phyloP scores from a whole-genome alignment of 805 yeast species.

The Hanseniaspora clermontiae region DNA sequence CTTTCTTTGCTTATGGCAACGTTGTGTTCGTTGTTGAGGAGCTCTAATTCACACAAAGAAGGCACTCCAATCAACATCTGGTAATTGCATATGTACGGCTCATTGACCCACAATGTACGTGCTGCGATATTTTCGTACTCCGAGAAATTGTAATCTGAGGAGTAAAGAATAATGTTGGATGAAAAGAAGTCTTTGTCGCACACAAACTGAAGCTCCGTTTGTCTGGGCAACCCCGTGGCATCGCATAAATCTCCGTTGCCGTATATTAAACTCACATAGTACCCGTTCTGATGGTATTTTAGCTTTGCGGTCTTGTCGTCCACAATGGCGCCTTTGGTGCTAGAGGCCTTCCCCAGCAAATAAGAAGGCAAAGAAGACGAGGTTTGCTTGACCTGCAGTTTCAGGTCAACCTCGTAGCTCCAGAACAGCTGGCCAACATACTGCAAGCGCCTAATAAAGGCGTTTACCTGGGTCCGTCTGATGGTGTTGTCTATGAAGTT shows the following conservation, averaged over 20 bases:
- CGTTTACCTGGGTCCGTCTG: neutral
- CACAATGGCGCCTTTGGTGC: neutral
- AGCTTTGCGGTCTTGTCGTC: neutral
- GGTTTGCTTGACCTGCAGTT: neutral
- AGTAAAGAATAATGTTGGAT: constrained; percentile 7
- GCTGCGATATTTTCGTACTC: neutral
- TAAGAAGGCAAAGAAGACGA: neutral
- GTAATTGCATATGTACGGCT: constrained; percentile 47
- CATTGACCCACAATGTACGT: constrained; percentile 34
- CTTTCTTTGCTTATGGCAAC: neutral
- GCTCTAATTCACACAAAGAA: constrained; percentile 33
- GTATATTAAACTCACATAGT: constrained; percentile 28
- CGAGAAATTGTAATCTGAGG: neutral
- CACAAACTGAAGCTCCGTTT: constrained; percentile 42
- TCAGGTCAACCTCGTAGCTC: neutral
- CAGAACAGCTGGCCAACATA: neutral
- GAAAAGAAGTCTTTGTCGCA: constrained; percentile 36
- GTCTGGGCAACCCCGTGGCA: constrained; percentile 40
- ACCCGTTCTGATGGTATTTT: constrained; percentile 27
- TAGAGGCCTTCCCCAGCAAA: neutral
- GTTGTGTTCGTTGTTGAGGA: constrained; percentile 18
- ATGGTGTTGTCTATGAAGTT: neutral
- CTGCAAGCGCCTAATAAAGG: neutral
- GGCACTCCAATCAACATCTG: constrained; percentile 40
- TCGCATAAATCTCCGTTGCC: constrained; percentile 49